Percentiles rank a stretch among this genome's conserved stretches.
These are phyloP conservation scores for Auxenochlorella pyrenoidosa DNA, from an alignment of 139 green algal species.

Conservation along the genomic window DNA sequence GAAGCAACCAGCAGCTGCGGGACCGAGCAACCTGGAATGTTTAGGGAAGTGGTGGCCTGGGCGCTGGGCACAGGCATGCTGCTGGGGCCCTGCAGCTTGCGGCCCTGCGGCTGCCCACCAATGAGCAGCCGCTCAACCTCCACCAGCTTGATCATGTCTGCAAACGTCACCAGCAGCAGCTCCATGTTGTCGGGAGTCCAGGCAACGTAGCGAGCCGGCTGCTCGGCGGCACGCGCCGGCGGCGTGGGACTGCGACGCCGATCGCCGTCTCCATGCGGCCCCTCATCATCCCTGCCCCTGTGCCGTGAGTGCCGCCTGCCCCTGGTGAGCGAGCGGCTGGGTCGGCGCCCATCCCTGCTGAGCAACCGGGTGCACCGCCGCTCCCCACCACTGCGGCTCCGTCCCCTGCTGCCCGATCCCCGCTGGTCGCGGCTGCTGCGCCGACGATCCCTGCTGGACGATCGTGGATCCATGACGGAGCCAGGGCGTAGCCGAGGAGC, in stretches of 20 bases:
- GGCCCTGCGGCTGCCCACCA: background rate
- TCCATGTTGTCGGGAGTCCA: slow-evolving; percentile 1
- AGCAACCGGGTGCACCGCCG: no score
- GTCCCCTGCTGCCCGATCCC: background rate
- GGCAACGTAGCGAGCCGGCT: background rate
- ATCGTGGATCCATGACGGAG: background rate
- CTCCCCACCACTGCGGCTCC: background rate
- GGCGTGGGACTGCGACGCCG: background rate
- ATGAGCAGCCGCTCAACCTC: slow-evolving; percentile 17
- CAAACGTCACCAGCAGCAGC: background rate
- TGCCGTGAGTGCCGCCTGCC: no score
- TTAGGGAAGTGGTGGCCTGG: background rate
- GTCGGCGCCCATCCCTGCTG: no score
- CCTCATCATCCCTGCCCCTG: background rate
- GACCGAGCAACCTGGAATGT: background rate
- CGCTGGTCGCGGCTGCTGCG: background rate
- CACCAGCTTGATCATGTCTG: background rate
- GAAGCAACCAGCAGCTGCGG: background rate
- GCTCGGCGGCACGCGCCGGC: background rate
- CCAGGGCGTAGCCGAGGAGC: no score
- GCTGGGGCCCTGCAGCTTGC: no score
- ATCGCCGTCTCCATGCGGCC: background rate
- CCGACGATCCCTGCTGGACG: background rate
- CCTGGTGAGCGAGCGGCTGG: no score
- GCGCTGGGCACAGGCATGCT: no score